Evolutionary conservation across 148 eudicot genomes (phyloP).

Genomic region (Heliamphora exappendiculata): DNA sequence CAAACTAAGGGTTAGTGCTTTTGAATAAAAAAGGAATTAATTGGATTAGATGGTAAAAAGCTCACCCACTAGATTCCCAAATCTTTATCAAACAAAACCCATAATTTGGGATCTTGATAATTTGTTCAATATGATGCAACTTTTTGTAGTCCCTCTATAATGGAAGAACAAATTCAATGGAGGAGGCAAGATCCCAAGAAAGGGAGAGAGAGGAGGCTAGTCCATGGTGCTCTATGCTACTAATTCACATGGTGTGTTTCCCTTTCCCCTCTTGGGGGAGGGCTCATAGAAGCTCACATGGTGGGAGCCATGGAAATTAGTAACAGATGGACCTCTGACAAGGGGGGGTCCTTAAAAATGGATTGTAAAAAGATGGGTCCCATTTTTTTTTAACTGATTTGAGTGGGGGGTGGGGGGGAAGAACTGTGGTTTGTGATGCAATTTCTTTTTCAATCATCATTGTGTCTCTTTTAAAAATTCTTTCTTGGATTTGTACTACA

Average conservation of each 20-base stretch:
- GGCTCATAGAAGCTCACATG: conserved; percentile 17
- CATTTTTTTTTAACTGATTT: not conserved
- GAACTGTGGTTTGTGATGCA: no score
- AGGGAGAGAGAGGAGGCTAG: not conserved
- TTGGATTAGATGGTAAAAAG: not conserved
- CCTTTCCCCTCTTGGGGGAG: conserved; percentile 5
- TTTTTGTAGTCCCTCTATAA: not conserved
- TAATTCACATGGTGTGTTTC: conserved; percentile 15
- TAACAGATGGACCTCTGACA: conserved; percentile 11
- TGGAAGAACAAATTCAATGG: not conserved
- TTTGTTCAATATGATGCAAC: not conserved
- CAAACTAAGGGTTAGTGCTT: no score
- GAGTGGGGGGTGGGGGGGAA: no score
- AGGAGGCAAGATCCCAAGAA: not conserved
- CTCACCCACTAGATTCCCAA: not conserved
- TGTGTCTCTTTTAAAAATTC: no score
- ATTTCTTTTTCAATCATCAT: no score
- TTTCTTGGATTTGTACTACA: no score
- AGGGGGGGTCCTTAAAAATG: not conserved
- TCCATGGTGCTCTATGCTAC: not conserved
- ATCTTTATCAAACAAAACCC: not conserved
- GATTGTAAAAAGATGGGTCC: not conserved
- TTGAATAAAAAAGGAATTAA: not conserved
- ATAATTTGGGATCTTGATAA: not conserved
- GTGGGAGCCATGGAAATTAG: conserved; percentile 11